Conservation (phyloP, 1,284 basidiomycete species). For the Trichosporon sp. region DNA sequence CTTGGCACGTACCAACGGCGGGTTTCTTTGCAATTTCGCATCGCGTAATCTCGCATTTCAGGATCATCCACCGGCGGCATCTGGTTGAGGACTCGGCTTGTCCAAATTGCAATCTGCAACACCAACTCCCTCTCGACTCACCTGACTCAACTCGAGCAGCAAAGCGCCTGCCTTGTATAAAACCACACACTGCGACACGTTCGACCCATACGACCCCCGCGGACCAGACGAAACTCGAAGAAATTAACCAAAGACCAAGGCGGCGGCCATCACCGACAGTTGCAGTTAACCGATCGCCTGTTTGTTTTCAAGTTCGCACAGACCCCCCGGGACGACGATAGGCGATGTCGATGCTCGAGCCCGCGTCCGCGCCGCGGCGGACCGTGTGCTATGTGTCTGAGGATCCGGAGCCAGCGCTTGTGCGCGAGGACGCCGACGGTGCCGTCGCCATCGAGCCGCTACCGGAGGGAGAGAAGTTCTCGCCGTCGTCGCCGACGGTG, state of each 20-base stretch:
- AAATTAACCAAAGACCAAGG: neutral
- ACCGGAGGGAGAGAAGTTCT: neutral
- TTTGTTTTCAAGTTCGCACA: neutral
- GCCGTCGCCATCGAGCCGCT: neutral
- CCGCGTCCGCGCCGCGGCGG: slow-evolving; percentile 12
- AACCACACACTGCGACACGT: neutral
- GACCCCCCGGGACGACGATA: neutral
- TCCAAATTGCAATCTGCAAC: neutral
- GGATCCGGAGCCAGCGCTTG: neutral
- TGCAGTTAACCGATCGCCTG: neutral
- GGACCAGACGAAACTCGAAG: neutral
- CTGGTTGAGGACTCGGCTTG: too few relatives aligned
- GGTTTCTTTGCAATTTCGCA: neutral
- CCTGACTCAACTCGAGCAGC: neutral
- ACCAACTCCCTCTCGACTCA: neutral
- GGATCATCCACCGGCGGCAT: neutral
- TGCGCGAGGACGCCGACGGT: neutral
- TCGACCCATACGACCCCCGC: neutral
- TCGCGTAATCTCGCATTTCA: neutral
- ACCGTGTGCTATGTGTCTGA: neutral
- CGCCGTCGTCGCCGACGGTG: slow-evolving; percentile 9
- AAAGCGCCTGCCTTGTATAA: neutral
- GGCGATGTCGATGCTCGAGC: neutral
- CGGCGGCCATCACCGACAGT: neutral
- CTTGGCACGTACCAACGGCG: neutral